A percentile compares a stretch with the other conserved stretches of the same genome.
phyloP scores from a whole-genome alignment of 352 stramenopile species.

The Peronospora belbahrii region DNA sequence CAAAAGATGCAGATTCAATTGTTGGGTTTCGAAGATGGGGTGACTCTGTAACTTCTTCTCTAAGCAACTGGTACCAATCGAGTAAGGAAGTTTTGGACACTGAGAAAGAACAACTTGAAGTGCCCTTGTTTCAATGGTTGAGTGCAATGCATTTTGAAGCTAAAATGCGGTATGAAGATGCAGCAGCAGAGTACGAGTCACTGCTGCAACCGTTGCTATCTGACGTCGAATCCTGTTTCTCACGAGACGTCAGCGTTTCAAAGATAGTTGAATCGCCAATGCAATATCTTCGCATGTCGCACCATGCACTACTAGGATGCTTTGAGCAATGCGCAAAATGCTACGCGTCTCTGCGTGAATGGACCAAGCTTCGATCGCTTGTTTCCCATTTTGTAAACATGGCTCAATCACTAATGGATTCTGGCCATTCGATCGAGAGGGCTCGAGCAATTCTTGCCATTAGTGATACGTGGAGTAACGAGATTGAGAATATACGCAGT shows the following conservation, averaged over 20 bases:
- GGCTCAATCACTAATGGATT: conserved; percentile 17
- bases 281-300: conserved; percentile 29
- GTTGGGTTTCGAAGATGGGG: conserved; percentile 40
- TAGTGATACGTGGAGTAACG: conserved; percentile 29
- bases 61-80: conserved; percentile 17
- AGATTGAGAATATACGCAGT: conserved; percentile 23
- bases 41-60: conserved; percentile 21
- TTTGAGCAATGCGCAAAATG: conserved; percentile 46
- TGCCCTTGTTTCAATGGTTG: conserved; percentile 37
- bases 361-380: conserved; percentile 32
- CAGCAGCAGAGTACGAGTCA: conserved; percentile 35
- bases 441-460: conserved; percentile 29
- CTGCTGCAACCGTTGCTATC: conserved; percentile 30
- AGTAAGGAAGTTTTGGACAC: conserved; percentile 8
- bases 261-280: conserved; percentile 27
- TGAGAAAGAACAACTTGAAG: conserved; percentile 9
- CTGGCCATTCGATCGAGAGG: conserved; percentile 13
- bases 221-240: background rate
- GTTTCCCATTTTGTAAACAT: conserved; percentile 22
- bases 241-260: background rate
- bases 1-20: conserved; percentile 50
- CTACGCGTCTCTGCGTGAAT: conserved; percentile 35
- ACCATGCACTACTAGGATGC: conserved; percentile 29
- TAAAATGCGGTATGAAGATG: conserved; percentile 63
- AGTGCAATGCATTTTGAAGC: conserved; percentile 33